These are phyloP conservation scores for Bauhinia variegata DNA, from an alignment of 306 rosid species.

Conservation along the genomic window DNA sequence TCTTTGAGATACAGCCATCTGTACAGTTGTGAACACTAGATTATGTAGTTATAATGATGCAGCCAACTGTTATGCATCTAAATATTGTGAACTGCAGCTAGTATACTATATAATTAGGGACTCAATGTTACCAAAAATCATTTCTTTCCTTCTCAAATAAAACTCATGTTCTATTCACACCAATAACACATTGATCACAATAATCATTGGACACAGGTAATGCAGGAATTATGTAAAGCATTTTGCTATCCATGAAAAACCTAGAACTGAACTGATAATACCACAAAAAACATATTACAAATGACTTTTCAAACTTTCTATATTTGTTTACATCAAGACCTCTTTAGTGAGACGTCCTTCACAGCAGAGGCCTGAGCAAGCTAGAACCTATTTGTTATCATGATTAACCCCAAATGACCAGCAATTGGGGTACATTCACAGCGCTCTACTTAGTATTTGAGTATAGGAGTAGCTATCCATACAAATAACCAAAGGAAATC, in stretches of 20 bases:
- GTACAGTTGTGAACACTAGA: no score
- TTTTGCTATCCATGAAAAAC: neutral
- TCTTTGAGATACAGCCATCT: no score
- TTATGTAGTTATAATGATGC: no score
- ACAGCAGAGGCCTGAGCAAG: neutral
- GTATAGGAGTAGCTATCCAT: neutral
- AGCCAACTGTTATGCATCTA: no score
- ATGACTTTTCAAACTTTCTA: neutral
- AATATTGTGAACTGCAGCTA: no score
- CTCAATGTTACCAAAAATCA: neutral
- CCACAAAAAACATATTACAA: neutral
- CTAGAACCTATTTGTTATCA: neutral
- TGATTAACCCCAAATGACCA: constrained; percentile 3
- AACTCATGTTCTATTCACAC: neutral
- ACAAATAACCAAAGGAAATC: no score
- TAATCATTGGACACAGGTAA: neutral
- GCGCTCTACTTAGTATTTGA: constrained; percentile 6
- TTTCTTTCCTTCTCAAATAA: neutral
- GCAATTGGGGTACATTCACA: constrained; percentile 11
- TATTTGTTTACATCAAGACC: neutral
- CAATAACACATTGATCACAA: no score
- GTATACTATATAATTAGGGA: no score
- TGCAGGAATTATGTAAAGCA: neutral
- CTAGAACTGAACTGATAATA: neutral
- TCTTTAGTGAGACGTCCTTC: no score